These are phyloP conservation scores for Mortierella hygrophila DNA, from an alignment of 192 early-diverging fungal species.

Conservation along the genomic window DNA sequence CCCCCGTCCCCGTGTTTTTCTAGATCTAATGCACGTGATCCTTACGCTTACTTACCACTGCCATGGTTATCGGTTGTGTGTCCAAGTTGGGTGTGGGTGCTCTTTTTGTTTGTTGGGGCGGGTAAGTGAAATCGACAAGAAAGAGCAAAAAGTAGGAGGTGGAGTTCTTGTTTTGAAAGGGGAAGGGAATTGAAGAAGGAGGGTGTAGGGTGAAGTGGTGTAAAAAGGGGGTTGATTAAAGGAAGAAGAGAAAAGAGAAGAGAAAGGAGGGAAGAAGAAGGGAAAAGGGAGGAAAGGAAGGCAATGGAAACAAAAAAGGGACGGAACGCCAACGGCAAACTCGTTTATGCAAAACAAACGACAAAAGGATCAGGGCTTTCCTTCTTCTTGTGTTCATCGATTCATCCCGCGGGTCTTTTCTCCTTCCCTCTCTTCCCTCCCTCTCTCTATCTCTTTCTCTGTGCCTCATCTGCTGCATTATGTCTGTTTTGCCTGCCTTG, in stretches of 20 bases:
- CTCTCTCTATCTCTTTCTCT: neutral
- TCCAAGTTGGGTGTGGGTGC: neutral
- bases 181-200: neutral
- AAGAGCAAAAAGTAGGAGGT: neutral
- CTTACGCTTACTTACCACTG: neutral
- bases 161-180: neutral
- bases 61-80: neutral
- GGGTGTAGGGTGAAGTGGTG: neutral
- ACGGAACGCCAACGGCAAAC: neutral
- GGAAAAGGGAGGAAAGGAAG: neutral
- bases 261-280: neutral
- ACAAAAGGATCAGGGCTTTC: neutral
- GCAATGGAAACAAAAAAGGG: neutral
- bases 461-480: neutral
- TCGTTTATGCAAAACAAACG: constrained; percentile 1
- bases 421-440: too few relatives aligned
- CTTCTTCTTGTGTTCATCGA: neutral
- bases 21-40: neutral
- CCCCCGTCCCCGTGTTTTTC: neutral
- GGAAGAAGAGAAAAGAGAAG: constrained; percentile 1
- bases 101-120: neutral
- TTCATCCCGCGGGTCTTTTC: constrained; percentile 1
- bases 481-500: neutral
- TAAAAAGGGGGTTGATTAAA: neutral
- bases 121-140: neutral